phyloP scores from a whole-genome alignment of 345 rosid genomes.

The Camelina sativa region DNA sequence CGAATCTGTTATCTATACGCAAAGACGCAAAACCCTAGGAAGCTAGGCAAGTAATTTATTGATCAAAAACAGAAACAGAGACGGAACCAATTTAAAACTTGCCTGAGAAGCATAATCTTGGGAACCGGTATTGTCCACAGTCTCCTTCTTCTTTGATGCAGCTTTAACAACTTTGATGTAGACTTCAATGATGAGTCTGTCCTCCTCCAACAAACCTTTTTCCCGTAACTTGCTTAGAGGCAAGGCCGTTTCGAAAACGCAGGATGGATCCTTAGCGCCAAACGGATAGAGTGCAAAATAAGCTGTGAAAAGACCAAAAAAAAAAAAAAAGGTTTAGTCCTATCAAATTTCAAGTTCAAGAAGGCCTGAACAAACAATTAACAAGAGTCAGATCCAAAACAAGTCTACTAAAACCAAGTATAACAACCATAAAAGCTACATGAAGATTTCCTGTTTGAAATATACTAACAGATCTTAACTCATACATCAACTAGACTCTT shows the following conservation, averaged over 20 bases:
- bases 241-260: neutral
- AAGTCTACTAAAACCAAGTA: neutral
- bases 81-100: slow-evolving; percentile 2
- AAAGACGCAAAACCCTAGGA: neutral
- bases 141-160: slow-evolving; percentile 4
- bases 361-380: neutral
- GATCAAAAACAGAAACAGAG: neutral
- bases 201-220: slow-evolving; percentile 14
- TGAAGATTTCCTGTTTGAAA: neutral
- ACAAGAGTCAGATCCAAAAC: neutral
- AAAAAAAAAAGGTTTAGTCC: neutral
- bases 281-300: neutral
- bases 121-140: neutral
- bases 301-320: neutral
- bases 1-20: neutral
- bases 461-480: neutral
- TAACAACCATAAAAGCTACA: neutral
- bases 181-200: slow-evolving; percentile 30
- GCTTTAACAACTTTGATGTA: neutral
- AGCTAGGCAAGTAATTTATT: neutral
- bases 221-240: slow-evolving; percentile 20
- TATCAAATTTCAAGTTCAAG: neutral
- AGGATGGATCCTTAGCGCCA: neutral
- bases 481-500: too few relatives aligned
- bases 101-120: slow-evolving; percentile 34